phyloP scores from a whole-genome alignment of 495 filamentous ascomycete species.

The Talaromyces trachyspermus region DNA sequence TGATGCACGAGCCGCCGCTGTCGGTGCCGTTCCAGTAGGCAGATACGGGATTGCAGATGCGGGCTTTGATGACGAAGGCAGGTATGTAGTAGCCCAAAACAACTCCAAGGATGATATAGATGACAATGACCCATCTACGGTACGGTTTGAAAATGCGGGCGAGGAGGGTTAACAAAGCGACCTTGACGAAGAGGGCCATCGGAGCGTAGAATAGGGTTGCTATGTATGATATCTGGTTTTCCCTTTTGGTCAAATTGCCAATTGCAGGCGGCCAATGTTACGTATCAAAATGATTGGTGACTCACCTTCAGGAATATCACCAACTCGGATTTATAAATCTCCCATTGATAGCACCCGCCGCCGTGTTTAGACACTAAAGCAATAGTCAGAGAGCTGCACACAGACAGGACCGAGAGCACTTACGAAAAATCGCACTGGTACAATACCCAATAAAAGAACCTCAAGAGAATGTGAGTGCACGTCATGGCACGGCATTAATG shows the following conservation, averaged over 20 bases:
- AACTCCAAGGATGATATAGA: constrained; percentile 36
- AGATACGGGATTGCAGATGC: constrained; percentile 29
- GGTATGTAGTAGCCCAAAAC: constrained; percentile 32
- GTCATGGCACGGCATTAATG: not conserved
- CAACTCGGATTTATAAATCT: constrained; percentile 14
- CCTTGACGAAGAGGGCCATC: constrained; percentile 38
- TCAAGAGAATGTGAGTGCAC: not conserved
- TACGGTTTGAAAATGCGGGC: constrained; percentile 41
- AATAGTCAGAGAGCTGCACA: constrained; percentile 1
- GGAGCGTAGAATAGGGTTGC: constrained; percentile 42
- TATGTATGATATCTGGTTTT: constrained; percentile 27
- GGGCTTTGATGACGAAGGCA: constrained; percentile 27
- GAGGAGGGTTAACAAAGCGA: constrained; percentile 41
- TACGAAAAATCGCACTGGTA: constrained; percentile 26
- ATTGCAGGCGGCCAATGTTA: constrained; percentile 3
- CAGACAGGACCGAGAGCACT: constrained; percentile 5
- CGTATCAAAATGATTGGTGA: not conserved
- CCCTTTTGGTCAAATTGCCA: not conserved
- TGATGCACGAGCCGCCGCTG: constrained; percentile 24
- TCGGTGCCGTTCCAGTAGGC: constrained; percentile 21
- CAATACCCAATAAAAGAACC: constrained; percentile 33
- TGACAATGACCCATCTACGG: constrained; percentile 29
- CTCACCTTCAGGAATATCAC: constrained; percentile 27
- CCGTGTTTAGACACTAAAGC: constrained; percentile 28
- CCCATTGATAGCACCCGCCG: constrained; percentile 26